Percentiles rank a stretch among this genome's conserved stretches.
Conservation (phyloP, 2,329 filamentous ascomycete species). For the Tolypocladium sp. region DNA sequence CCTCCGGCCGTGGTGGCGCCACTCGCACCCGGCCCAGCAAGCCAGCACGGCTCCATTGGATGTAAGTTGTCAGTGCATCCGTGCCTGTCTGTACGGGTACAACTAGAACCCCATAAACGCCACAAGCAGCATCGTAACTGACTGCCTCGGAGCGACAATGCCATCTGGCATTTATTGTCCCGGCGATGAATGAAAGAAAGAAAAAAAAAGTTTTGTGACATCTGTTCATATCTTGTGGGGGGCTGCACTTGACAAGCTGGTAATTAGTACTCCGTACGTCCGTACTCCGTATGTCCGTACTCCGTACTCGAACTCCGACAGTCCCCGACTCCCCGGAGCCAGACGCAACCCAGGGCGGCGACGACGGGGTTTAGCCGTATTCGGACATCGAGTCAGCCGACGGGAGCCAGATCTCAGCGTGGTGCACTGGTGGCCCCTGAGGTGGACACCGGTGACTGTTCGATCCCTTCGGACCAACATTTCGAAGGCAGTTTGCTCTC, state of each 20-base stretch:
- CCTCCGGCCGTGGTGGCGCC: neutral
- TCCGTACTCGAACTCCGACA: neutral
- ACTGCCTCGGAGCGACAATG: neutral
- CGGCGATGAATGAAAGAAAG: neutral
- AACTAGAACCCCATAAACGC: too few species aligned
- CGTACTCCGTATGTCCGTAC: neutral
- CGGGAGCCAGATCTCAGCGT: neutral
- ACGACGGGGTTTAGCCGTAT: conserved; percentile 1
- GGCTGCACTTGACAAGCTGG: neutral
- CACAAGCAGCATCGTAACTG: neutral
- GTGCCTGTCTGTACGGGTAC: neutral
- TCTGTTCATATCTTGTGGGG: too few species aligned
- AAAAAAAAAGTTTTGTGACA: too few species aligned
- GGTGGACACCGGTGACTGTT: neutral
- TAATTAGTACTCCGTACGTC: too few species aligned
- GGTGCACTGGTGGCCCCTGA: neutral
- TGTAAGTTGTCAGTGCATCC: neutral
- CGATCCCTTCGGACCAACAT: too few species aligned
- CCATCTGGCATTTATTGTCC: neutral
- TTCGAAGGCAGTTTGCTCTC: neutral
- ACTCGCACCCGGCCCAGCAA: neutral
- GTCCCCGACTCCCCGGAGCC: neutral
- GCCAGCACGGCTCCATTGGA: too few species aligned
- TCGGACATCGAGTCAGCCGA: conserved; percentile 1
- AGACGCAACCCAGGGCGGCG: neutral